Evolutionary conservation across 2,329 filamentous ascomycete genomes (phyloP), one percentile per base, ranked within the genome.

Genomic region (Sporothrix curviconia): DNA sequence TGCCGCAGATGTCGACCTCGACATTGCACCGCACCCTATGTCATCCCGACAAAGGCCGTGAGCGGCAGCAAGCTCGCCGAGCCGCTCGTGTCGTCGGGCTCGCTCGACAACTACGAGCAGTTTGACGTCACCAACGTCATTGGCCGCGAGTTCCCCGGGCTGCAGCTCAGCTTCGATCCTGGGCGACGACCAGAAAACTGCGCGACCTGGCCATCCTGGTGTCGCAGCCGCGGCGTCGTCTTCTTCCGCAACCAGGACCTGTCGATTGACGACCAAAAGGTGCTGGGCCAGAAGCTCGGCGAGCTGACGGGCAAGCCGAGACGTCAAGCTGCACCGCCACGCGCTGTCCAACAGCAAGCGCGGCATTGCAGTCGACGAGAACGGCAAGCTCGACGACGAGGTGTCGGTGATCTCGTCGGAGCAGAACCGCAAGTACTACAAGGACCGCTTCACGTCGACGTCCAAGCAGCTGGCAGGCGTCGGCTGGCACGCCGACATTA

Each of bases 241-340:
- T 85, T 86, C 69, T 83, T 86, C 67, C 78, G 83, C 11, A 74
- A 76, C n/a, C 84, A 87, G 60, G 72, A 82, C 63, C 68, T 85
- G 7, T 74, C 3, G 50, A 72, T 79, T 43, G 71, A 77, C 4
- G 69, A 77, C 14, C 78, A 82, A 61, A 82, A 82, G 67, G 67
- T 74, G 17, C 72, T 82, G 14, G 72, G 74, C 46, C 76, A 80
- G 56, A 70, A 74, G 14, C 71, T 78, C 0, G 76, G 76, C 14
- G 69, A 74, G 59, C 69, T 78, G 11, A 71, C 73, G 6, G 75
- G 75, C 56, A 61, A 78, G 63, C 76, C 4, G 69, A 66, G 56
- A 72, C 71, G 12, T 78, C 75, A 0, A 50, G 24, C 67, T 78
- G 8, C 76, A 79, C 57, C 71, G 74, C 25, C 76, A 79, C 63